These are phyloP conservation scores for Canavalia gladiata DNA, from an alignment of 306 rosid genomes.

Conservation along the genomic window DNA sequence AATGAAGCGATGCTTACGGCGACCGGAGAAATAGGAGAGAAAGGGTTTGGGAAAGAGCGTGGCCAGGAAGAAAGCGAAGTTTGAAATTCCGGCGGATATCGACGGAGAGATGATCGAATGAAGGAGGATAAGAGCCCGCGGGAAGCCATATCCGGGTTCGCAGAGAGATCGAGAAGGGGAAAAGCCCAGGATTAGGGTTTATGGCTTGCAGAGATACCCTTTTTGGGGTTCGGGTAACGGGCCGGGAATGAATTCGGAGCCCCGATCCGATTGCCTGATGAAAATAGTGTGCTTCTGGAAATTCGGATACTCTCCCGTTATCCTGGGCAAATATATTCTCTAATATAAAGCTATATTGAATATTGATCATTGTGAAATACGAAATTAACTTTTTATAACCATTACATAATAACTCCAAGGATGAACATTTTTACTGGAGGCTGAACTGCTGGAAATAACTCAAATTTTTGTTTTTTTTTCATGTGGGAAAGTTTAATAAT, in stretches of 20 bases:
- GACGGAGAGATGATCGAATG: constrained; percentile 57
- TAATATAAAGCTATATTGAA: too few relatives aligned
- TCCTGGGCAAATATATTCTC: too few relatives aligned
- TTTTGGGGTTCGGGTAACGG: not conserved
- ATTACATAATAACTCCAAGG: too few relatives aligned
- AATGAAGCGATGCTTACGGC: constrained; percentile 45
- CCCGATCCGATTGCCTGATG: not conserved
- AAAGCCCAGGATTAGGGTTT: constrained; percentile 42
- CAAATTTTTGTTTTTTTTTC: too few relatives aligned
- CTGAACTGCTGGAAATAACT: too few relatives aligned
- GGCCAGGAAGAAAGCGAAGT: constrained; percentile 18
- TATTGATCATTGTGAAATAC: too few relatives aligned
- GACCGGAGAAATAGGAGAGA: constrained; percentile 48
- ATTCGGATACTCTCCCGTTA: too few relatives aligned
- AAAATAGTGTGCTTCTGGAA: too few relatives aligned
- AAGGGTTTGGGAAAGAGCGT: constrained; percentile 29
- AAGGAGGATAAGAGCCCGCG: constrained; percentile 64
- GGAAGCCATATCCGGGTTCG: constrained; percentile 52
- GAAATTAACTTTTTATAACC: too few relatives aligned
- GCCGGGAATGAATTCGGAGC: not conserved
- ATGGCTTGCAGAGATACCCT: not conserved
- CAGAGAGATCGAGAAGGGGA: constrained; percentile 4
- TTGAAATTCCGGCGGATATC: constrained; percentile 47
- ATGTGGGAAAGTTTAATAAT: too few relatives aligned
- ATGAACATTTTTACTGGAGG: too few relatives aligned